Percentiles rank a stretch among this genome's conserved stretches.
Conservation (phyloP, 2,329 filamentous ascomycete genomes). For the Venturia effusa region DNA sequence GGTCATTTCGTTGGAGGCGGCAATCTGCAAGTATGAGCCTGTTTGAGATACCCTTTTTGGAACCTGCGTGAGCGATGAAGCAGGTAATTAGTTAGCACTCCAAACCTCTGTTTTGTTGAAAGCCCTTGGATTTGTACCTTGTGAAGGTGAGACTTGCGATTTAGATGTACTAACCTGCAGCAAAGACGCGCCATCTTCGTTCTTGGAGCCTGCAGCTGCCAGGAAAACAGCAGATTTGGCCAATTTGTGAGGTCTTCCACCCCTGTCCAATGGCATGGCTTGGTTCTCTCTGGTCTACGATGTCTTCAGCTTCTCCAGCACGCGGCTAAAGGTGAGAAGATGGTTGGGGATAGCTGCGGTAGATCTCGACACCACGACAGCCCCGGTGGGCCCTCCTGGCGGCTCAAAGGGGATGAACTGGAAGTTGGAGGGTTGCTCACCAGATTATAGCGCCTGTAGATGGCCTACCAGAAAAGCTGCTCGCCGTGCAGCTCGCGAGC, state of each 20-base stretch:
- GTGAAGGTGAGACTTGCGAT: neutral
- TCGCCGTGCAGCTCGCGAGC: no score
- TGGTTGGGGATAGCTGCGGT: neutral
- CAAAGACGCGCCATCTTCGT: neutral
- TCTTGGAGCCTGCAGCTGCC: neutral
- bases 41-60: conserved; percentile 7
- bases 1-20: neutral
- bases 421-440: neutral
- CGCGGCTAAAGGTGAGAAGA: neutral
- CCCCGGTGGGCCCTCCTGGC: neutral
- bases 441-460: neutral
- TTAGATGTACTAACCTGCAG: neutral
- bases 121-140: neutral
- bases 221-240: neutral
- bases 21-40: neutral
- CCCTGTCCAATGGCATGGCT: neutral
- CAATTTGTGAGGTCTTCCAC: neutral
- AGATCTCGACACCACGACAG: neutral
- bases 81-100: neutral
- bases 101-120: neutral
- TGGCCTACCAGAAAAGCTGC: no score
- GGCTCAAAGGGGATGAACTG: neutral
- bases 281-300: neutral
- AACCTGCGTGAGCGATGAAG: neutral
- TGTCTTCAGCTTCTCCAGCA: neutral